phyloP scores from a whole-genome alignment of 805 yeast genomes.

The Starmerella scarabaei region DNA sequence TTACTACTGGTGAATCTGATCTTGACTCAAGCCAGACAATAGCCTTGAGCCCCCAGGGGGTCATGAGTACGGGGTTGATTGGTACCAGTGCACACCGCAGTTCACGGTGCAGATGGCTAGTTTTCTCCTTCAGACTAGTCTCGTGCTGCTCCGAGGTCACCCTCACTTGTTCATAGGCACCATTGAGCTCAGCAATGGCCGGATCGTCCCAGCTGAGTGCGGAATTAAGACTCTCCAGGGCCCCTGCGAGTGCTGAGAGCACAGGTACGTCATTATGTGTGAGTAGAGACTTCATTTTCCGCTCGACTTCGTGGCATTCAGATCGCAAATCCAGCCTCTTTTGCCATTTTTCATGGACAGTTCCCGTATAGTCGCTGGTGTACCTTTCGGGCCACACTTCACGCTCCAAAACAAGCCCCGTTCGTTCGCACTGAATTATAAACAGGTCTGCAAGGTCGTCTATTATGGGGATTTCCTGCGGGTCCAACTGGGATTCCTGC shows the following conservation, averaged over 20 bases:
- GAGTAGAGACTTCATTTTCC: neutral
- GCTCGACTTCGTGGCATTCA: neutral
- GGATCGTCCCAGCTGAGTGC: neutral
- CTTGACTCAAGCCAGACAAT: neutral
- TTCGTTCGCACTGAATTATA: conserved; percentile 4
- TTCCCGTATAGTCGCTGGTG: neutral
- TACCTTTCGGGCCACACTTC: conserved; percentile 11
- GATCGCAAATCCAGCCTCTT: neutral
- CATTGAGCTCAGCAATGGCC: neutral
- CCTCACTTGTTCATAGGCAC: neutral
- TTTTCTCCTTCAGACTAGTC: neutral
- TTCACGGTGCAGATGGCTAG: neutral
- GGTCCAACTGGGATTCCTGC: neutral
- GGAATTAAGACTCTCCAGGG: no score
- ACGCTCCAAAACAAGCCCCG: neutral
- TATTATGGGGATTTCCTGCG: conserved; percentile 5
- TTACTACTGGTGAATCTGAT: neutral
- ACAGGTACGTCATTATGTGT: neutral
- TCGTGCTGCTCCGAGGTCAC: neutral
- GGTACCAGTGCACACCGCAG: neutral
- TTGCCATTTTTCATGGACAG: conserved; percentile 1
- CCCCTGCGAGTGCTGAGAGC: neutral
- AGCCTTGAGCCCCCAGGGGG: neutral
- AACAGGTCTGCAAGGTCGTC: conserved; percentile 5
- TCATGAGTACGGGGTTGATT: neutral